A percentile compares a stretch with the other conserved stretches of the same genome.
These are phyloP conservation scores for Metschnikowia vanudenii DNA, from an alignment of 805 yeast genomes.

Conservation along the genomic window DNA sequence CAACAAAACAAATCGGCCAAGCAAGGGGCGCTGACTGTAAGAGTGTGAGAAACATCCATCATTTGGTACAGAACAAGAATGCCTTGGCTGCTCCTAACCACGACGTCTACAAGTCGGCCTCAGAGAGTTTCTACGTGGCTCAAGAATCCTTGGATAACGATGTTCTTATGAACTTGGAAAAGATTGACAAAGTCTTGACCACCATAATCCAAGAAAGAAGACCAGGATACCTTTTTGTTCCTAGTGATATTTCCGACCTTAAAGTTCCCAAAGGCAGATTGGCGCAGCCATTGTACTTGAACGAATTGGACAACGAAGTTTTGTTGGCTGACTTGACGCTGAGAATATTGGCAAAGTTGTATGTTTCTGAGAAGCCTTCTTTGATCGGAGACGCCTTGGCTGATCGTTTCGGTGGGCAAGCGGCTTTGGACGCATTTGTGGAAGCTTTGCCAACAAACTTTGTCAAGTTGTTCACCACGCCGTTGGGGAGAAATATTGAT, in stretches of 20 bases:
- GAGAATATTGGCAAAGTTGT: conserved; percentile 48
- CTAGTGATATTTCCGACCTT: conserved; percentile 61
- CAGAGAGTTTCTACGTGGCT: conserved; percentile 52
- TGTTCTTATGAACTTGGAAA: conserved; percentile 33
- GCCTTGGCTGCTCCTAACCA: conserved; percentile 60
- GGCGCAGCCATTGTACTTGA: conserved; percentile 15
- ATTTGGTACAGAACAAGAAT: conserved; percentile 53
- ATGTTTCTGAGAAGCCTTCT: conserved; percentile 56
- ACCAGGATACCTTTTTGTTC: conserved; percentile 83
- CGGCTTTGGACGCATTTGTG: conserved; percentile 49
- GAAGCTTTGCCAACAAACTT: conserved; percentile 35
- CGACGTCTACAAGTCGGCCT: conserved; percentile 62
- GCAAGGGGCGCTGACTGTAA: conserved; percentile 16
- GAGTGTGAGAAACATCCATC: conserved; percentile 45
- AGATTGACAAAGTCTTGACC: conserved; percentile 66
- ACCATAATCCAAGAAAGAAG: conserved; percentile 55
- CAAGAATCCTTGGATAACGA: conserved; percentile 37
- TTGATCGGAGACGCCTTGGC: conserved; percentile 70
- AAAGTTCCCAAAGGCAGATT: conserved; percentile 26
- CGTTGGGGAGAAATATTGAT: conserved; percentile 72
- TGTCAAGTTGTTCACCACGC: conserved; percentile 52
- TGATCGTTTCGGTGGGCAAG: conserved; percentile 54
- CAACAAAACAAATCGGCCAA: conserved; percentile 24
- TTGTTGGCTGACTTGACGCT: conserved; percentile 25
- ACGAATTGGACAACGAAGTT: conserved; percentile 15